A percentile compares a stretch with the other conserved stretches of the same genome.
phyloP scores from a whole-genome alignment of 768 basidiomycete species.

The Phallus indusiatus region DNA sequence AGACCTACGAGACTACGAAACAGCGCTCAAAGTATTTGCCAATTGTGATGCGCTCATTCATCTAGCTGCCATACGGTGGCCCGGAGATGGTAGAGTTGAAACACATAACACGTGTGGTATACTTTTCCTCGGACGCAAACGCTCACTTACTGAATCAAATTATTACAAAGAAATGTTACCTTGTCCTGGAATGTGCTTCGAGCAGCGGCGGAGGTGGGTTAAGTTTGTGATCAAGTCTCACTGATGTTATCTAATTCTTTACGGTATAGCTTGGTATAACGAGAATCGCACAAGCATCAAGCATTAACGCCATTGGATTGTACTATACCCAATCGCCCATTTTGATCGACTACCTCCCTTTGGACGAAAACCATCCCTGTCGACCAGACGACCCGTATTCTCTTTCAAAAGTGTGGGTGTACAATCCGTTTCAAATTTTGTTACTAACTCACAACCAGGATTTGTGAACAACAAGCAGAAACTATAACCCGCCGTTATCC shows the following conservation, averaged over 20 bases:
- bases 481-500: conserved; percentile 54
- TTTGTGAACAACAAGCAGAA: conserved; percentile 61
- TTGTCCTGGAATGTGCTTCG: conserved; percentile 61
- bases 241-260: background rate
- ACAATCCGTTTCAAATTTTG: conserved; percentile 21
- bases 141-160: background rate
- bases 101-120: conserved; percentile 48
- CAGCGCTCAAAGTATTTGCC: conserved; percentile 31
- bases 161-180: conserved; percentile 69
- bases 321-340: conserved; percentile 33
- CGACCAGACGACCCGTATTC: conserved; percentile 63
- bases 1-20: conserved; percentile 44
- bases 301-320: conserved; percentile 50
- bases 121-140: background rate
- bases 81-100: conserved; percentile 45
- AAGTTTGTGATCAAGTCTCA: background rate
- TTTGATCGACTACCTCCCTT: conserved; percentile 52
- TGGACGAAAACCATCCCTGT: conserved; percentile 55
- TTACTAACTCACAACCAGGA: conserved; percentile 25
- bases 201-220: conserved; percentile 52
- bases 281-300: conserved; percentile 54
- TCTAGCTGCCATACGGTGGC: conserved; percentile 39
- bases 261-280: conserved; percentile 42
- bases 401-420: conserved; percentile 37
- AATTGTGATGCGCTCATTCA: conserved; percentile 53